phyloP scores from a whole-genome alignment of 495 filamentous ascomycete genomes.

The Aspergillus cavernicola region DNA sequence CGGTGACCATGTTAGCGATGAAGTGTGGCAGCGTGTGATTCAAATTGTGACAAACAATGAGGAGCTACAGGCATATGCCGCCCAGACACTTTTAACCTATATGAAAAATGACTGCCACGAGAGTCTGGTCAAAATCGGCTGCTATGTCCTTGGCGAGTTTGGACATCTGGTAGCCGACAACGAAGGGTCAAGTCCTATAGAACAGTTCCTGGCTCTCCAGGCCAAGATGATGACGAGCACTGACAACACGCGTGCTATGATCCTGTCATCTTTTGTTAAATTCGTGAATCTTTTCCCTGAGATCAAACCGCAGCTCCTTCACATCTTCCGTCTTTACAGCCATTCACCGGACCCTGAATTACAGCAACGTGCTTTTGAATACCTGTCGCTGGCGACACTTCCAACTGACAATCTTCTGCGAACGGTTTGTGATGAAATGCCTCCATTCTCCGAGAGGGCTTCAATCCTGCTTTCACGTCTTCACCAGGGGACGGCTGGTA shows the following conservation, averaged over 20 bases:
- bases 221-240: conserved; percentile 86
- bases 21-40: conserved; percentile 98
- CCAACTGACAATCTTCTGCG: conserved; percentile 89
- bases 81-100: conserved; percentile 85
- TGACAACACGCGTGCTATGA: conserved; percentile 85
- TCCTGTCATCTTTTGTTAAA: conserved; percentile 92
- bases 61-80: conserved; percentile 93
- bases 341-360: conserved; percentile 93
- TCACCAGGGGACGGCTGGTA: conserved; percentile 87
- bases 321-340: conserved; percentile 88
- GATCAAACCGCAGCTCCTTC: conserved; percentile 91
- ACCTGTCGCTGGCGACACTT: conserved; percentile 79
- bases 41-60: conserved; percentile 99
- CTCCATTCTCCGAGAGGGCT: conserved; percentile 91
- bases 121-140: conserved; percentile 95
- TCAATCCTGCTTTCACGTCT: conserved; percentile 89
- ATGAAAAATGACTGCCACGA: conserved; percentile 93
- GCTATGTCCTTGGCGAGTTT: conserved; percentile 93
- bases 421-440: conserved; percentile 98
- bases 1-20: conserved; percentile 97
- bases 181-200: conserved; percentile 88
- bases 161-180: conserved; percentile 97
- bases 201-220: conserved; percentile 93
- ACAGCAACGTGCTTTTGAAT: conserved; percentile 96
- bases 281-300: conserved; percentile 98